Conservation (phyloP, 805 yeast genomes). For the Pachysolen tannophilus region DNA sequence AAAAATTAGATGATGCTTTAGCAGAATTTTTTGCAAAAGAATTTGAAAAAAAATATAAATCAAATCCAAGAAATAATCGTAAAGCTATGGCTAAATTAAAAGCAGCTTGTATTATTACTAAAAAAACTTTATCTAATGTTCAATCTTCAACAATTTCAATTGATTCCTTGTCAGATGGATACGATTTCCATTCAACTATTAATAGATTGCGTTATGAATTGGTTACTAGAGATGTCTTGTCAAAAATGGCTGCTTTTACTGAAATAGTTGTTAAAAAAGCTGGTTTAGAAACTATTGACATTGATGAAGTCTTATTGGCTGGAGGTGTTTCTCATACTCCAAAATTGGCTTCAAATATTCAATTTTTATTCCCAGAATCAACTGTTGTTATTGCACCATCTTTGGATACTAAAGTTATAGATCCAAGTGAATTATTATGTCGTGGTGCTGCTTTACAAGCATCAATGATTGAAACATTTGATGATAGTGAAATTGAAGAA, state of each 20-base stretch:
- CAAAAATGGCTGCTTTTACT: slow-evolving; percentile 70
- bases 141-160: slow-evolving; percentile 85
- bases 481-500: slow-evolving; percentile 73
- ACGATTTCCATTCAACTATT: slow-evolving; percentile 85
- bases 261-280: slow-evolving; percentile 75
- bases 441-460: slow-evolving; percentile 98
- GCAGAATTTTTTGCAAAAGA: slow-evolving; percentile 85
- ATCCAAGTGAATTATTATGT: slow-evolving; percentile 85
- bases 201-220: slow-evolving; percentile 93
- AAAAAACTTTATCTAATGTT: slow-evolving; percentile 88
- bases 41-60: slow-evolving; percentile 79
- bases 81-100: slow-evolving; percentile 85
- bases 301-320: slow-evolving; percentile 83
- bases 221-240: slow-evolving; percentile 69
- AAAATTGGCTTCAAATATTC: slow-evolving; percentile 72
- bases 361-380: slow-evolving; percentile 72
- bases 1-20: slow-evolving; percentile 70
- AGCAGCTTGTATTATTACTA: slow-evolving; percentile 74
- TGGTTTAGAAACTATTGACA: slow-evolving; percentile 71
- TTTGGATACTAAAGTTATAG: slow-evolving; percentile 64
- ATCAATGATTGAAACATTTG: slow-evolving; percentile 72
- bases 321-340: slow-evolving; percentile 95
- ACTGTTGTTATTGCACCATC: slow-evolving; percentile 72
- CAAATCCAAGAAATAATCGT: slow-evolving; percentile 72
- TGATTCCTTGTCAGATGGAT: slow-evolving; percentile 90